Evolutionary conservation across 2,329 filamentous ascomycete species (phyloP).

Genomic region (Claviceps digitariae): DNA sequence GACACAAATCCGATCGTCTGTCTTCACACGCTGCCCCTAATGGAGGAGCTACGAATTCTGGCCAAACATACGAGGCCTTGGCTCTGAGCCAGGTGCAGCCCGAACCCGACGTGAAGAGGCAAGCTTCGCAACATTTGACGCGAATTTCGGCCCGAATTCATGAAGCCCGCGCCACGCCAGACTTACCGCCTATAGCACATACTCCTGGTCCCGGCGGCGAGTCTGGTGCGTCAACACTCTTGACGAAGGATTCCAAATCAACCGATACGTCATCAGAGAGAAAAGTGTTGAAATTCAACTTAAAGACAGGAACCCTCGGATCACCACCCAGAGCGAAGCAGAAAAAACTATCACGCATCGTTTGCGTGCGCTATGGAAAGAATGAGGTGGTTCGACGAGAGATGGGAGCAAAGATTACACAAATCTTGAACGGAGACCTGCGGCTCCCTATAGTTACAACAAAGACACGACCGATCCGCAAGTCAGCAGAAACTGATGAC

Average conservation of each 20-base stretch:
- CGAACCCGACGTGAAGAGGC: background rate
- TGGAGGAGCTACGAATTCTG: background rate
- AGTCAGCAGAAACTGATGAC: background rate
- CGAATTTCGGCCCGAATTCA: background rate
- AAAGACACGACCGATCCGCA: constrained; percentile 1
- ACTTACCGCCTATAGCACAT: background rate
- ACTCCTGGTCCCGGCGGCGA: too few species aligned
- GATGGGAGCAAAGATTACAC: constrained; percentile 47
- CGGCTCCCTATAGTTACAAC: constrained; percentile 13
- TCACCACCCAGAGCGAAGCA: constrained; percentile 44
- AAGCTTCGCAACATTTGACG: background rate
- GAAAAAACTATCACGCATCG: constrained; percentile 26
- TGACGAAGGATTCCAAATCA: background rate
- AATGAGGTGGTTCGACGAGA: constrained; percentile 29
- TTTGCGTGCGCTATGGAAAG: constrained; percentile 45
- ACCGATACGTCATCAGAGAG: constrained; percentile 12
- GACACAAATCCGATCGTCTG: constrained; percentile 5
- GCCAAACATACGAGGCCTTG: background rate
- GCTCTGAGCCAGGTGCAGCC: background rate
- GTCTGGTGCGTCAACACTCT: background rate
- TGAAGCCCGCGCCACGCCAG: background rate
- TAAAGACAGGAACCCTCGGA: constrained; percentile 47
- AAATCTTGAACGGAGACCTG: constrained; percentile 36
- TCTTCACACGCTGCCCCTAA: constrained; percentile 5
- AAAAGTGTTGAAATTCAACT: constrained; percentile 43